phyloP scores from a whole-genome alignment of 129 eudicot species.

The Flaveria robusta region DNA sequence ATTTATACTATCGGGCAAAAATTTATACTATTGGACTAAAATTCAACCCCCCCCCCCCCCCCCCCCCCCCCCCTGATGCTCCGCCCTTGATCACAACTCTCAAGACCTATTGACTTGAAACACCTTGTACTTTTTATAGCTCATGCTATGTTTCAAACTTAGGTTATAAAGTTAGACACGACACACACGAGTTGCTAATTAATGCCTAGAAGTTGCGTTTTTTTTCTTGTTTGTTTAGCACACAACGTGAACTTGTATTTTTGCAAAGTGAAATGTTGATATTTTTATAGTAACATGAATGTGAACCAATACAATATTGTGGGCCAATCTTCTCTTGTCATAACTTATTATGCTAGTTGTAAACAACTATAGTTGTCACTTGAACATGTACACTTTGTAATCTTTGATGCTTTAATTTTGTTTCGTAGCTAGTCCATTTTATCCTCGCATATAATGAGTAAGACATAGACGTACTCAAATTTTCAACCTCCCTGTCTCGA shows the following conservation, averaged over 20 bases:
- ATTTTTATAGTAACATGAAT: neutral
- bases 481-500: constrained; percentile 3
- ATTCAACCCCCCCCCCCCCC: too few relatives aligned
- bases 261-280: neutral
- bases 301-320: neutral
- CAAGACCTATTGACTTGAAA: neutral
- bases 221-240: neutral
- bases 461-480: constrained; percentile 9
- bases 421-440: constrained; percentile 6
- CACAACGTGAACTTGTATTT: neutral
- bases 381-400: neutral
- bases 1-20: too few relatives aligned
- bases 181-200: neutral
- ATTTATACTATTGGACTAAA: too few relatives aligned
- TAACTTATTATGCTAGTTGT: constrained; percentile 11
- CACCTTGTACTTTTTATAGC: neutral
- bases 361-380: neutral
- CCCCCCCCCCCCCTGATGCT: too few relatives aligned
- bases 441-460: neutral
- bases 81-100: too few relatives aligned
- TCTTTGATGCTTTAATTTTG: neutral
- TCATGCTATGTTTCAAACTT: neutral
- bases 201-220: neutral
- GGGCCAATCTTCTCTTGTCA: neutral
- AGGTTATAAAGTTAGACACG: neutral